Evolutionary conservation across 805 yeast genomes (phyloP).

Genomic region (Saturnispora dispora): DNA sequence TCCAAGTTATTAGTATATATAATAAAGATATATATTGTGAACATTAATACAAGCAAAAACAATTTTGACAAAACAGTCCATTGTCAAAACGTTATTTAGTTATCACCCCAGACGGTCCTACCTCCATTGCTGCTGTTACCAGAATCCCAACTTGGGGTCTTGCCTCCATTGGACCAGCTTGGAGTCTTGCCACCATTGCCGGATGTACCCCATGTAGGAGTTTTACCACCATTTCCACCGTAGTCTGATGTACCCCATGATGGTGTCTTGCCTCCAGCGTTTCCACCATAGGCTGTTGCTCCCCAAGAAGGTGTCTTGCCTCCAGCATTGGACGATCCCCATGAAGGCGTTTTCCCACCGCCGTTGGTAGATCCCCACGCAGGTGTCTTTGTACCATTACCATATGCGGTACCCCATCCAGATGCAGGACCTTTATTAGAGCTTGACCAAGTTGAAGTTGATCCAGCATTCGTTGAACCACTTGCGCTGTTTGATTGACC

Average conservation of each 20-base stretch:
- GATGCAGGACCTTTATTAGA: slow-evolving; percentile 1
- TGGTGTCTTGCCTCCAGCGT: slow-evolving; percentile 36
- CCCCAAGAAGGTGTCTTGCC: slow-evolving; percentile 30
- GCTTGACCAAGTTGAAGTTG: slow-evolving; percentile 1
- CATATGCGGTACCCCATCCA: slow-evolving; percentile 22
- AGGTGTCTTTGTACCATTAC: slow-evolving; percentile 21
- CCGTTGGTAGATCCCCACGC: slow-evolving; percentile 20
- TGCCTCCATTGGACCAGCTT: slow-evolving; percentile 22
- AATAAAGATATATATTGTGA: background rate
- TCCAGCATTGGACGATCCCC: slow-evolving; percentile 29
- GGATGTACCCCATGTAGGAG: slow-evolving; percentile 45
- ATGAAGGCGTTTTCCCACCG: slow-evolving; percentile 46
- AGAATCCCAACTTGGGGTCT: slow-evolving; percentile 37
- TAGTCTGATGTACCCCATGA: slow-evolving; percentile 26
- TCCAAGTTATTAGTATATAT: too few species aligned
- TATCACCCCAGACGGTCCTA: slow-evolving; percentile 19
- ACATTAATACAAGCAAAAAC: background rate
- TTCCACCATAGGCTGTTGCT: slow-evolving; percentile 31
- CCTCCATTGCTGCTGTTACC: slow-evolving; percentile 27
- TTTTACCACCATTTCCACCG: slow-evolving; percentile 27
- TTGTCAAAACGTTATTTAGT: slow-evolving; percentile 11
- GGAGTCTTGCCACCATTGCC: slow-evolving; percentile 30
- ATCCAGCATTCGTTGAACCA: background rate
- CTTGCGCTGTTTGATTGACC: background rate
- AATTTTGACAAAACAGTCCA: background rate